Evolutionary conservation across 2,329 filamentous ascomycete genomes (phyloP), one percentile per base, ranked within the genome.

Genomic region (Cladosporium sp.): DNA sequence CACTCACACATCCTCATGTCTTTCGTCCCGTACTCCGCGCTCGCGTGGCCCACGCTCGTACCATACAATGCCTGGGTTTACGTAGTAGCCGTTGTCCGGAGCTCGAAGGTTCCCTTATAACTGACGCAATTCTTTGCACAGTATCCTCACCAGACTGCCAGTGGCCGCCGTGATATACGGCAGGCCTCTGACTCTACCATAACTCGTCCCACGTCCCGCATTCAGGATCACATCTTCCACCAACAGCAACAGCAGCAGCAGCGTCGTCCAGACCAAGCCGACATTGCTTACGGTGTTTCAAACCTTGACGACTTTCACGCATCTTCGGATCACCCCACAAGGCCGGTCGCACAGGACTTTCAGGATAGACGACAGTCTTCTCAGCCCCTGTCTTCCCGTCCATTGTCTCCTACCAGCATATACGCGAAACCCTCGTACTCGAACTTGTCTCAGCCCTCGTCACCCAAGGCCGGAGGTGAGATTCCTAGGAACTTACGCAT

Each of bases 141-240:
- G 48, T 51, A 51, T 34, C 48, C 48, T 8, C 48, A 51, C n/a
- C 48, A 51, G 30, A 51, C 42, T 17, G 27, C 32, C 22, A 43
- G 32, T 7, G 39, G 48, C 24, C 40, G 39, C 12, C 40, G 48
- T 32, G 34, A 51, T 29, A 39, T 44, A 8, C 38, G 39, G 29
- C 40, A 40, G 19, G 48, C 48, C 34, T 50, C 47, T 19, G 32
- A 38, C 32, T 20, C 19, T 20, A 27, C 12, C 20, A 32, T 17
- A 17, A n/a, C n/a, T 36, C 27, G 24, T 34, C 27, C 45, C 41
- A 37, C 18, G 7, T 48, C 45, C 20, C 45, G 45, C 41, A 36
- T 34, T 6, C 45, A 48, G 27, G 37, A 41, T 40, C 17, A 15
- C 13, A 17, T 7, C 32, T 4, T 36, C 32, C 22, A 27, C 5